These are phyloP conservation scores for Clarireedia hainanense DNA, from an alignment of 2,329 filamentous ascomycete species.

Conservation along the genomic window DNA sequence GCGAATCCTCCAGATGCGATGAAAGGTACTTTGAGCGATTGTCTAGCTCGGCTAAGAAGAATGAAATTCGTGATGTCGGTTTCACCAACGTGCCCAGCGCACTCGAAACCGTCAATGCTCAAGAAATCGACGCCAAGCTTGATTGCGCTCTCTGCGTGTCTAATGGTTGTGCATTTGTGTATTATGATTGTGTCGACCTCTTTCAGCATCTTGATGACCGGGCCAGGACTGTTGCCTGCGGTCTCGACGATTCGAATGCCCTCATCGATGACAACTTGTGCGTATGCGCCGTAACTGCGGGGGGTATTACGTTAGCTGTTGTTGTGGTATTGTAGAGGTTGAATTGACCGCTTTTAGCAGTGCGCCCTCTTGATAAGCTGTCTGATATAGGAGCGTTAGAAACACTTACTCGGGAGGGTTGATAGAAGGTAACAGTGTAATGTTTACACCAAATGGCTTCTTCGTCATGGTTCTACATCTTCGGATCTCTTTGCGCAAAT, in stretches of 20 bases:
- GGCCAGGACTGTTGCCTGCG: slow-evolving; percentile 81
- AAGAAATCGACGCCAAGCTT: slow-evolving; percentile 96
- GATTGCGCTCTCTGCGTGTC: slow-evolving; percentile 82
- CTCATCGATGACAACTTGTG: slow-evolving; percentile 87
- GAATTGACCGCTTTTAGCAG: too few relatives aligned
- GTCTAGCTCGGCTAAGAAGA: slow-evolving; percentile 75
- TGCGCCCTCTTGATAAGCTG: too few relatives aligned
- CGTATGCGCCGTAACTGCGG: slow-evolving; percentile 67
- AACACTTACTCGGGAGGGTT: slow-evolving; percentile 62
- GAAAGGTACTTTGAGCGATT: slow-evolving; percentile 78
- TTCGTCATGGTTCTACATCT: slow-evolving; percentile 73
- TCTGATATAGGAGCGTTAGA: not conserved
- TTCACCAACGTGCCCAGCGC: slow-evolving; percentile 82
- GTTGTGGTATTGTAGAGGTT: not conserved
- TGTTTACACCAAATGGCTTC: slow-evolving; percentile 84
- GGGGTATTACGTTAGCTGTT: not conserved
- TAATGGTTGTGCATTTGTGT: slow-evolving; percentile 96
- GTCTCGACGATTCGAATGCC: slow-evolving; percentile 89
- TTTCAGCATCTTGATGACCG: slow-evolving; percentile 85
- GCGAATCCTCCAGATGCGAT: slow-evolving; percentile 95
- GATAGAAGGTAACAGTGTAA: slow-evolving; percentile 85
- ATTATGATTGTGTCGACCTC: slow-evolving; percentile 69
- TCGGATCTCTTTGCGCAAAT: slow-evolving; percentile 87
- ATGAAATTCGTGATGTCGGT: slow-evolving; percentile 86
- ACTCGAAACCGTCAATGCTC: slow-evolving; percentile 96